Conservation (phyloP, 2,329 filamentous ascomycete species). For the Elsinoe necatrix region DNA sequence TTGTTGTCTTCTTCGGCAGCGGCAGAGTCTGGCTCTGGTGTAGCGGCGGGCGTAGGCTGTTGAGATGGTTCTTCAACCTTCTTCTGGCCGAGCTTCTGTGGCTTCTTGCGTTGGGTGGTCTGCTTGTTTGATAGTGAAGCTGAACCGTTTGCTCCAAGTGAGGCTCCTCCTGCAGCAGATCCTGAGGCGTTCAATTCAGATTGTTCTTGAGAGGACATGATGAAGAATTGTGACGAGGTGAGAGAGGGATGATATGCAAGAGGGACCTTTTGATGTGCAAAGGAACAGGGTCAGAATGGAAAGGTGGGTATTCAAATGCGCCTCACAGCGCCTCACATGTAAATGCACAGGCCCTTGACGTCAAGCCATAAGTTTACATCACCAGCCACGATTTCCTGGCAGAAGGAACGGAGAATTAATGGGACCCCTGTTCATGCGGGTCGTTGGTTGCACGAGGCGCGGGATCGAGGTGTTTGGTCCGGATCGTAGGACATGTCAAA, state of each 20-base stretch:
- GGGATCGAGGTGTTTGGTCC: conserved; percentile 6
- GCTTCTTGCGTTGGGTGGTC: conserved; percentile 32
- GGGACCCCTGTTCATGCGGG: conserved; percentile 1
- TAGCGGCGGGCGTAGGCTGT: conserved; percentile 38
- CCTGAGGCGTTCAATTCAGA: conserved; percentile 7
- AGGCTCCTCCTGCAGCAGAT: conserved; percentile 3
- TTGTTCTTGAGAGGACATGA: conserved; percentile 14
- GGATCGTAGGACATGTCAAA: conserved; percentile 6
- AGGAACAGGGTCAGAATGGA: neutral
- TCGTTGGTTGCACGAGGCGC: neutral
- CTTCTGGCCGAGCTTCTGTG: conserved; percentile 41
- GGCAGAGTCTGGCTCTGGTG: conserved; percentile 26
- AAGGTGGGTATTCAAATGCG: conserved; percentile 10
- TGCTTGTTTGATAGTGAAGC: conserved; percentile 16
- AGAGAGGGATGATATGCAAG: conserved; percentile 3
- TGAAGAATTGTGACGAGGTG: conserved; percentile 4
- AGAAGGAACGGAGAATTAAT: neutral
- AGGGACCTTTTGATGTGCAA: conserved; percentile 10
- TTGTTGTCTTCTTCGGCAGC: conserved; percentile 20
- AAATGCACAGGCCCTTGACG: conserved; percentile 12
- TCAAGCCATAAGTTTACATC: conserved; percentile 15
- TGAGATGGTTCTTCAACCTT: conserved; percentile 27
- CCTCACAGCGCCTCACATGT: conserved; percentile 15
- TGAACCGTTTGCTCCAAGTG: conserved; percentile 7
- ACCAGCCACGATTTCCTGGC: conserved; percentile 16